These are phyloP conservation scores for Diaporthe ilicicola DNA, from an alignment of 2,329 filamentous ascomycete species.

Conservation along the genomic window DNA sequence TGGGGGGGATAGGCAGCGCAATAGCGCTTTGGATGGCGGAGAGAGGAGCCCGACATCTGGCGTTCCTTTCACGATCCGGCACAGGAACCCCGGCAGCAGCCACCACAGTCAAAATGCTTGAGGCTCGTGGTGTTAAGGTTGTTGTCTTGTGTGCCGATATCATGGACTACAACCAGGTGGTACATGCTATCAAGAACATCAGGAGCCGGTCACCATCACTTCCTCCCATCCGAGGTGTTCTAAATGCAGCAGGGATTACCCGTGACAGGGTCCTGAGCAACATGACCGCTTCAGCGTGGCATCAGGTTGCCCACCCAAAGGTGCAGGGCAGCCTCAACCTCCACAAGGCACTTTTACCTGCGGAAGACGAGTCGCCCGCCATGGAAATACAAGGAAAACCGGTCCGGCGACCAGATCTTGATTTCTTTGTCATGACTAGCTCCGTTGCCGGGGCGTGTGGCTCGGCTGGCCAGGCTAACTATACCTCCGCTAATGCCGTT, in stretches of 20 bases:
- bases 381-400: slow-evolving; percentile 30
- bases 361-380: too few relatives aligned
- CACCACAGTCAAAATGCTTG: slow-evolving; percentile 35
- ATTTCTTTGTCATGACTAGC: slow-evolving; percentile 6
- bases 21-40: slow-evolving; percentile 45
- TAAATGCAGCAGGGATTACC: too few relatives aligned
- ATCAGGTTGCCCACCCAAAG: slow-evolving; percentile 48
- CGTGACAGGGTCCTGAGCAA: too few relatives aligned
- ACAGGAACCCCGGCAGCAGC: slow-evolving; percentile 39
- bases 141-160: slow-evolving; percentile 35
- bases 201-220: too few relatives aligned
- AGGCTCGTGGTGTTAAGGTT: slow-evolving; percentile 33
- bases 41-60: slow-evolving; percentile 42
- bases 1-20: slow-evolving; percentile 47
- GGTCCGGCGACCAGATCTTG: too few relatives aligned
- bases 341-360: slow-evolving; percentile 49
- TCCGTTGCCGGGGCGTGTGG: background rate
- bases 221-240: too few relatives aligned
- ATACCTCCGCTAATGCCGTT: background rate
- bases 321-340: slow-evolving; percentile 63
- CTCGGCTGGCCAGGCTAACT: background rate
- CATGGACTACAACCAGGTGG: too few relatives aligned
- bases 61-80: slow-evolving; percentile 45
- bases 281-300: too few relatives aligned
- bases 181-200: too few relatives aligned